Percentiles rank a stretch among this genome's conserved stretches.
Evolutionary conservation across 2,329 filamentous ascomycete genomes (phyloP).

Genomic region (Aspergillus aculeatus): DNA sequence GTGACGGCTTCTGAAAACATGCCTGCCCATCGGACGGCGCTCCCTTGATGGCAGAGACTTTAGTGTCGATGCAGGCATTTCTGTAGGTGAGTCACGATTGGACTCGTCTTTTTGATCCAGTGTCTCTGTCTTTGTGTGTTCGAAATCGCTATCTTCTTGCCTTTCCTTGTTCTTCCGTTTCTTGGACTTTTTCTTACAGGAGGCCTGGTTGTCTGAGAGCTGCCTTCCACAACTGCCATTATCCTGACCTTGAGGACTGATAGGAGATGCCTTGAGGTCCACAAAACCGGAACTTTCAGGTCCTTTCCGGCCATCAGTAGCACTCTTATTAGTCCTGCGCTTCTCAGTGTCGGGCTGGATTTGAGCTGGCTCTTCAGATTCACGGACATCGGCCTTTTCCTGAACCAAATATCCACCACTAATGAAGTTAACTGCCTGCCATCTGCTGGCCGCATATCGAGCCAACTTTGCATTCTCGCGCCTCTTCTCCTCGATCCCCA

Average conservation of each 20-base stretch:
- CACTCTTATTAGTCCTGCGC: neutral
- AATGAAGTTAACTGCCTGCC: constrained; percentile 81
- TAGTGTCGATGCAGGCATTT: constrained; percentile 45
- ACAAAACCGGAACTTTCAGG: neutral
- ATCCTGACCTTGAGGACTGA: neutral
- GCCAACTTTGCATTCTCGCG: constrained; percentile 70
- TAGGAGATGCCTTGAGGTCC: neutral
- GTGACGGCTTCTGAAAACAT: constrained; percentile 74
- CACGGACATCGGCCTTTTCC: constrained; percentile 50
- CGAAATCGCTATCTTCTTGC: constrained; percentile 25
- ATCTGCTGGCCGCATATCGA: constrained; percentile 71
- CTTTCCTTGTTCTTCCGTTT: constrained; percentile 38
- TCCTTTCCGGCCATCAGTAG: neutral
- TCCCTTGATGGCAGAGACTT: constrained; percentile 48
- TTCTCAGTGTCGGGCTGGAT: neutral
- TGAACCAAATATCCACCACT: constrained; percentile 72
- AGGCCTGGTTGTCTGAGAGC: neutral
- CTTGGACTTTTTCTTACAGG: constrained; percentile 31
- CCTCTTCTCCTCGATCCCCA: constrained; percentile 68
- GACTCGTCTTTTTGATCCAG: constrained; percentile 20
- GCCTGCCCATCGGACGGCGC: constrained; percentile 57
- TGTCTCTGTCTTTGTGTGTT: constrained; percentile 2
- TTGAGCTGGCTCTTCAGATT: constrained; percentile 28
- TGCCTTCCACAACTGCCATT: neutral
- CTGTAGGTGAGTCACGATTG: constrained; percentile 36